Conservation (phyloP, 345 rosid genomes). For the Eucalyptus erythrocorys region DNA sequence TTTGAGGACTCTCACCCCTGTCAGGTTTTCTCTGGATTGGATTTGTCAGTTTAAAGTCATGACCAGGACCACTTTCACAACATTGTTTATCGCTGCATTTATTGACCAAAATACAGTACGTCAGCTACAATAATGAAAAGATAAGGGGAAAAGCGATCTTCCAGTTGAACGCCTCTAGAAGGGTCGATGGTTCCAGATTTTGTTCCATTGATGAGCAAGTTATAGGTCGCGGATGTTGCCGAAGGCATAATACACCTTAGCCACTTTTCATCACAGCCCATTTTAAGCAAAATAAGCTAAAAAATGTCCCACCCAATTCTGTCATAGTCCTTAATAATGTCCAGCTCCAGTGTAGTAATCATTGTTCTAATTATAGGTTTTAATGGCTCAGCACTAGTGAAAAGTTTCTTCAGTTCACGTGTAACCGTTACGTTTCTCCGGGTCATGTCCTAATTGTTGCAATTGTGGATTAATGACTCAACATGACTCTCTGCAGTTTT, state of each 20-base stretch:
- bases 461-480: no score
- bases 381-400: no score
- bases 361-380: no score
- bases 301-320: background rate
- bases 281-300: background rate
- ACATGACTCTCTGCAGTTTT: no score
- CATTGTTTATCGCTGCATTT: background rate
- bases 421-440: no score
- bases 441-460: no score
- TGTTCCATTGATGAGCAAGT: background rate
- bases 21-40: no score
- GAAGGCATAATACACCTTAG: background rate
- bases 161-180: background rate
- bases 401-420: no score
- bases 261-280: background rate
- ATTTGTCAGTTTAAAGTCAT: no score
- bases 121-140: background rate
- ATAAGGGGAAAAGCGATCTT: background rate
- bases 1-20: no score
- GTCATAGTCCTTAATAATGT: background rate
- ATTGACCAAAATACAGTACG: background rate
- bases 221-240: background rate
- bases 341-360: background rate
- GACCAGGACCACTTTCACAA: no score
- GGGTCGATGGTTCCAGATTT: background rate